These are phyloP conservation scores for Linderina pennispora DNA, from an alignment of 192 early-diverging fungal genomes.

Conservation along the genomic window DNA sequence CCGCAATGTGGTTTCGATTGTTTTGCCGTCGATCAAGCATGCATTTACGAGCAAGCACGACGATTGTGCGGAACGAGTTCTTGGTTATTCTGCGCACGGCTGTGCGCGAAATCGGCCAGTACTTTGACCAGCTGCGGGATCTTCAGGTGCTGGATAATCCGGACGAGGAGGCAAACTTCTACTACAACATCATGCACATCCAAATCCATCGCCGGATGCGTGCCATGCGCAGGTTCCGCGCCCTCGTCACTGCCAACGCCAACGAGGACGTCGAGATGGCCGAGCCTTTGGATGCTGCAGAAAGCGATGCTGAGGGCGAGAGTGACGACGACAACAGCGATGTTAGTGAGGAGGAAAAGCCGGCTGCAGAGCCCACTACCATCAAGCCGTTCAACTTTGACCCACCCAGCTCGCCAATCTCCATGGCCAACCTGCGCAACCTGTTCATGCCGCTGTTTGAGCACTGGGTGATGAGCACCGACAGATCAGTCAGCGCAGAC, in stretches of 20 bases:
- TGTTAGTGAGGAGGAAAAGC: constrained; percentile 3
- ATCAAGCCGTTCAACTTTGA: neutral
- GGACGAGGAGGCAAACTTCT: constrained; percentile 77
- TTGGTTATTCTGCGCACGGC: constrained; percentile 22
- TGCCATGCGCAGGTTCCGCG: constrained; percentile 70
- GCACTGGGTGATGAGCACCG: constrained; percentile 81
- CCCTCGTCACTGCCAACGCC: constrained; percentile 10
- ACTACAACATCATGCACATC: constrained; percentile 92
- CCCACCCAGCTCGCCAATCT: constrained; percentile 8
- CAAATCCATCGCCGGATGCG: constrained; percentile 90
- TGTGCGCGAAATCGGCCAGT: constrained; percentile 23
- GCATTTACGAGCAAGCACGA: constrained; percentile 29
- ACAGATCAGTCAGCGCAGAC: constrained; percentile 60
- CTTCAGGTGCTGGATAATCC: constrained; percentile 29
- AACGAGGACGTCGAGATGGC: constrained; percentile 1
- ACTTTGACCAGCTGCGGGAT: constrained; percentile 37
- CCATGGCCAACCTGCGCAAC: constrained; percentile 29
- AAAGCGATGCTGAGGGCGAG: neutral
- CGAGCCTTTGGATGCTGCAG: neutral
- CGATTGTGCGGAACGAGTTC: constrained; percentile 29
- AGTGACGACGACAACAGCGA: constrained; percentile 1
- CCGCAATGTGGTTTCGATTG: constrained; percentile 9
- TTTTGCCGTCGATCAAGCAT: constrained; percentile 33
- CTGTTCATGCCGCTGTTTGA: constrained; percentile 76
- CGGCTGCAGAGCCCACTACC: neutral